phyloP scores from a whole-genome alignment of 129 eudicot species.

The Centaurea solstitialis region DNA sequence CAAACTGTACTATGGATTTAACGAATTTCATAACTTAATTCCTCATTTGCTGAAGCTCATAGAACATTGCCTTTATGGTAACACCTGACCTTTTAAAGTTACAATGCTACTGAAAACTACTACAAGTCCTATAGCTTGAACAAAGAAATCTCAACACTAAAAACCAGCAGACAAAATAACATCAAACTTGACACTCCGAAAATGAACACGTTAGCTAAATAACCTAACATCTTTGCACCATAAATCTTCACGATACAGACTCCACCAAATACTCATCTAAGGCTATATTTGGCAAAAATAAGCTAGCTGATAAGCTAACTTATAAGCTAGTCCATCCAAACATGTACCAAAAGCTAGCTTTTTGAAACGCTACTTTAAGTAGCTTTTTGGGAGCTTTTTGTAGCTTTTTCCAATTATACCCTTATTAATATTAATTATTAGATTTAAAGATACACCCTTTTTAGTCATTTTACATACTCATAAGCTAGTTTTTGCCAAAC shows the following conservation, averaged over 20 bases:
- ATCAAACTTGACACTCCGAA: neutral
- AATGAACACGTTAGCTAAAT: neutral
- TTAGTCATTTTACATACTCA: too few species aligned
- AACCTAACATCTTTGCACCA: slow-evolving; percentile 10
- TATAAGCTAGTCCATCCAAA: too few species aligned
- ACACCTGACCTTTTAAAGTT: neutral
- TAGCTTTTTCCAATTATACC: too few species aligned
- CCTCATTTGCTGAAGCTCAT: neutral
- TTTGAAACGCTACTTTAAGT: too few species aligned
- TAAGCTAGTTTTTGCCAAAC: too few species aligned
- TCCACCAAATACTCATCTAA: neutral
- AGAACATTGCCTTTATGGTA: neutral
- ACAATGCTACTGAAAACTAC: neutral
- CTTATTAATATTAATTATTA: too few species aligned
- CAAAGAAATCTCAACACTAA: neutral
- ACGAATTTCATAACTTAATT: slow-evolving; percentile 5
- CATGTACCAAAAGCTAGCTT: too few species aligned
- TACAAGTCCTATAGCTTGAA: neutral
- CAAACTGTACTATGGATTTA: neutral
- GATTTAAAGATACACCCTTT: too few species aligned
- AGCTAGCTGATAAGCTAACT: too few species aligned
- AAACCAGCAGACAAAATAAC: neutral
- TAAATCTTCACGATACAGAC: neutral
- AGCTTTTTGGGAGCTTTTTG: too few species aligned
- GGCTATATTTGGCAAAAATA: too few species aligned